Base-by-base conservation (phyloP, 257 asterid genomes). In the Petrea volubilis region DNA sequence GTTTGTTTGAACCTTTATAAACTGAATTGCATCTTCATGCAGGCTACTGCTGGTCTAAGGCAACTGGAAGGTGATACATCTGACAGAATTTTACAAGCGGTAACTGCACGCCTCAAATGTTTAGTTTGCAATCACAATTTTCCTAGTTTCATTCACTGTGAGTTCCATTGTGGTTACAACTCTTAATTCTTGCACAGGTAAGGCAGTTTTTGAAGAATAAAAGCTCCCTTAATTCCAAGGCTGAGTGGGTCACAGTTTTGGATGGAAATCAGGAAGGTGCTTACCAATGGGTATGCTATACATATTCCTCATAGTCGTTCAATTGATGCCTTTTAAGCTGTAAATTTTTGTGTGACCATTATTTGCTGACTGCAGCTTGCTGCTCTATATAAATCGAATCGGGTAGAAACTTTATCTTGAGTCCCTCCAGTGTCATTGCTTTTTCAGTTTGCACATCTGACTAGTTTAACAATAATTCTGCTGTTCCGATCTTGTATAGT, bases 31-130 rank as follows among this genome's bases (percentile, higher is more conserved):
- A 31, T 55, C 68, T 65, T 64, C 46, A 5, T n/a, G 51, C 80
- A 92, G 98, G 98, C 98, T 74, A 92, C 97, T 47, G 94, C 98
- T 24, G 92, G 98, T 70, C 79, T 92, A n/a, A 86, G 98, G 77
- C 85, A 81, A 82, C 74, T 92, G 83, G 85, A 82, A 74, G 98
- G 96, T 18, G 88, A 83, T 85, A 73, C 96, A 50, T 76, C 96
- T 8, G 97, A 92, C 78, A 79, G 85, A 73, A 90, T 92, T 68
- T 74, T 90, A 77, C 85, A 88, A 83, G 96, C 92, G 78, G 98
- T 92, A 82, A 68, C 43, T 55, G 75, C 81, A 57, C 70, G 68
- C 79, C 60, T 71, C 29, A 53, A 34, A 1, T 25, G 2, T 27
- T 51, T 66, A 58, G 34, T 73, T 33, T n/a, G 23, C 40, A 62